phyloP scores from a whole-genome alignment of 371 early-diverging fungal species.

The Mucor lusitanicus region DNA sequence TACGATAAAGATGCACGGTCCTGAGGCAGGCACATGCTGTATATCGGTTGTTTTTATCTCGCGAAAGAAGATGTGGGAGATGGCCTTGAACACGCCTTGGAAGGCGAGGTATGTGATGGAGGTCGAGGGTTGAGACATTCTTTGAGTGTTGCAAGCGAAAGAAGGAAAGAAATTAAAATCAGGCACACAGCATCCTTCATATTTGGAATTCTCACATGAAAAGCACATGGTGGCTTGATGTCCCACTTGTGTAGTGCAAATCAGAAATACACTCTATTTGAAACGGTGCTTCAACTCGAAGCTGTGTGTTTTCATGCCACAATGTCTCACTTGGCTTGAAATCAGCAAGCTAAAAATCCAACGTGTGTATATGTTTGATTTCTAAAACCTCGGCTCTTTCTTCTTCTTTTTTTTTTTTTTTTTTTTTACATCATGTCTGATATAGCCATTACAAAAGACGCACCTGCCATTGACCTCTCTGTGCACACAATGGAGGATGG shows the following conservation, averaged over 20 bases:
- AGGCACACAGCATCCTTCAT: slow-evolving; percentile 5
- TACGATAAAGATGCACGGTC: slow-evolving; percentile 92
- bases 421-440: background rate
- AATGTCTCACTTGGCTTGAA: background rate
- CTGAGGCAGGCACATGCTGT: slow-evolving; percentile 81
- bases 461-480: slow-evolving; percentile 58
- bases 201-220: background rate
- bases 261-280: background rate
- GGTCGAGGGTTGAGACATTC: background rate
- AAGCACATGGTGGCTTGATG: slow-evolving; percentile 7
- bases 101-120: slow-evolving; percentile 2
- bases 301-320: background rate
- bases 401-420: background rate
- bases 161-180: background rate
- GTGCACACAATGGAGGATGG: slow-evolving; percentile 75
- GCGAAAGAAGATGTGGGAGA: slow-evolving; percentile 83
- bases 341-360: background rate
- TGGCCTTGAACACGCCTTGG: slow-evolving; percentile 43
- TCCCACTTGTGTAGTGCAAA: background rate
- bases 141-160: background rate
- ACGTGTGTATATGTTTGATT: background rate
- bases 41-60: slow-evolving; percentile 85
- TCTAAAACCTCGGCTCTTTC: background rate
- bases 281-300: background rate
- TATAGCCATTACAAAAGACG: background rate